Percentiles rank a stretch among this genome's conserved stretches.
phyloP scores from a whole-genome alignment of 371 early-diverging fungal genomes.

The Mucor piriformis region DNA sequence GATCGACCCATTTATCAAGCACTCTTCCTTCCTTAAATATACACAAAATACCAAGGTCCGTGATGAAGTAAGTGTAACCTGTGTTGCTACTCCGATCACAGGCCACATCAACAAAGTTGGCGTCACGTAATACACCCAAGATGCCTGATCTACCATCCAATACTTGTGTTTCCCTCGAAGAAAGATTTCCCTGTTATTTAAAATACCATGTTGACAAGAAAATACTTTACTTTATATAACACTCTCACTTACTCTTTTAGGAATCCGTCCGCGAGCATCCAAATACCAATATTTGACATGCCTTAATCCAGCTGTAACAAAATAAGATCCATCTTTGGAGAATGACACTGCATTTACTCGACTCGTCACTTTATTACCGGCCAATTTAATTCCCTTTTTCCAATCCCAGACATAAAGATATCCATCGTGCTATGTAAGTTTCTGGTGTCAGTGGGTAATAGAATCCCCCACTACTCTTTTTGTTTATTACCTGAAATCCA shows the following conservation, averaged over 20 bases:
- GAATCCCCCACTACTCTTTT: too few relatives aligned
- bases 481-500: conserved; percentile 71
- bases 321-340: conserved; percentile 67
- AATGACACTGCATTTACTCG: conserved; percentile 71
- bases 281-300: conserved; percentile 87
- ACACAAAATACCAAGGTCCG: conserved; percentile 71
- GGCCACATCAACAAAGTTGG: conserved; percentile 74
- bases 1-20: conserved; percentile 81
- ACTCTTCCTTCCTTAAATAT: conserved; percentile 66
- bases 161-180: conserved; percentile 55
- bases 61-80: conserved; percentile 65
- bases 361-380: conserved; percentile 71
- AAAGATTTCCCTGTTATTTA: conserved; percentile 28
- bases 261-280: conserved; percentile 49
- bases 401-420: conserved; percentile 85
- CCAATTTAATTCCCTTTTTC: conserved; percentile 67
- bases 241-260: conserved; percentile 48
- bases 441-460: too few relatives aligned
- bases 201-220: too few relatives aligned
- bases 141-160: conserved; percentile 78
- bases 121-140: conserved; percentile 67
- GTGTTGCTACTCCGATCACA: conserved; percentile 52
- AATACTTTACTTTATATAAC: too few relatives aligned
- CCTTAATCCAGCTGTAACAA: conserved; percentile 80
- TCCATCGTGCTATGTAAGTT: conserved; percentile 78